Evolutionary conservation across 2,329 filamentous ascomycete species (phyloP), one percentile per base, ranked within the genome.

Genomic region (Aspergillus vadensis): DNA sequence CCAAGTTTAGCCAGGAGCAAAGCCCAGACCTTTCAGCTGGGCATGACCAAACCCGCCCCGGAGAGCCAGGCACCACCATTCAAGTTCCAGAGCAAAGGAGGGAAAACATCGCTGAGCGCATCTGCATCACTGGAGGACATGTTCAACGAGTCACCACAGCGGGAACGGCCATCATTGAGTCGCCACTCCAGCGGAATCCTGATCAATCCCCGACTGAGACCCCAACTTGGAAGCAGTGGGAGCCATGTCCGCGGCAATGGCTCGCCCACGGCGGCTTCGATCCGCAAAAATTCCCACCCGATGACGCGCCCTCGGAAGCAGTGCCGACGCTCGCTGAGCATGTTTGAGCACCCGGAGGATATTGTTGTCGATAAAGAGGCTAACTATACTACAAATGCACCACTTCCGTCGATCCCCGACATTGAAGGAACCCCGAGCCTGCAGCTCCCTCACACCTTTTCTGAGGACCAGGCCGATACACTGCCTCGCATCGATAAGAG

Each of bases 291-390:
- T 71, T 89, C 85, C 52, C 92, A 88, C 75, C 90, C 85, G 59
- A 86, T 90, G 66, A 81, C 87, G 69, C 87, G 92, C 63, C 91
- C 91, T 48, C 86, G 93, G 66, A 96, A 96, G 73, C 91, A 95
- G 75, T 94, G 94, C 72, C 88, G 95, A 62, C 88, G 95, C 66
- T 96, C 94, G 23, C 81, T 97, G 72, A 98, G 95, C 84, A 99
- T 99, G 95, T 99, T 96, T 78, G 94, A 98, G 79, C 88, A 90
- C 74, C 90, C 93, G 3, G 90, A 86, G 66, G 95, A 98, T 73
- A 83, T 97, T 58, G 90, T 96, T 81, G 92, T 91, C 78, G 83
- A 88, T 58, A 92, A 92, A 75, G 81, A 89, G 65, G 85, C 87
- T 49, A 85, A 85, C 60, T 72, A 79, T 56, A 75, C 79, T 68